Evolutionary conservation across 2,329 filamentous ascomycete species (phyloP).

Genomic region (Curvularia eragrostidis): DNA sequence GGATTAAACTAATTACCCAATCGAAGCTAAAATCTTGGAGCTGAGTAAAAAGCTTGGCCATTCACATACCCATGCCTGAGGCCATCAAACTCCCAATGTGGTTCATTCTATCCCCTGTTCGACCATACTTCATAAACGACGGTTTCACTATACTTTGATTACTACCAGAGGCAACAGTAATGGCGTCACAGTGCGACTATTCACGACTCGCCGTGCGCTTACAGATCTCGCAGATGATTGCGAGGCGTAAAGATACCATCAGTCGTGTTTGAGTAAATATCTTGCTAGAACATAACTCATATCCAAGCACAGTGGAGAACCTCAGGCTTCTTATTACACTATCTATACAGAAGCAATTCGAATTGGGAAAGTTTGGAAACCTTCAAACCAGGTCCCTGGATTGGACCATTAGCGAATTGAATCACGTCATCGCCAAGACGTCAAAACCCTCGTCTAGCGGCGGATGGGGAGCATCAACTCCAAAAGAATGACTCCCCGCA

Average conservation of each 20-base stretch:
- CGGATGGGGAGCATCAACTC: constrained; percentile 27
- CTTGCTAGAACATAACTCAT: background rate
- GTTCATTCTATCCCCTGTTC: too few relatives aligned
- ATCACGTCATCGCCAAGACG: constrained; percentile 44
- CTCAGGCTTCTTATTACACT: background rate
- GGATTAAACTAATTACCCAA: too few relatives aligned
- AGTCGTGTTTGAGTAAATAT: background rate
- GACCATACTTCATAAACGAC: too few relatives aligned
- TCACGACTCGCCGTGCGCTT: background rate
- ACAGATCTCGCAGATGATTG: background rate
- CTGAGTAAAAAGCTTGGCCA: too few relatives aligned
- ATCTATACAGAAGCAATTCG: background rate
- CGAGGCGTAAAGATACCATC: background rate
- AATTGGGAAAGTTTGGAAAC: background rate
- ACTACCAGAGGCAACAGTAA: background rate
- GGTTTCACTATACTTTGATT: too few relatives aligned
- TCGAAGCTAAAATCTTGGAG: too few relatives aligned
- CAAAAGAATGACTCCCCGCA: constrained; percentile 37
- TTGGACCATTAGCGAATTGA: constrained; percentile 6
- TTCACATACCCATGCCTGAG: too few relatives aligned
- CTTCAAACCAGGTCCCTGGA: too few relatives aligned
- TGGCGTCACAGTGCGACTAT: background rate
- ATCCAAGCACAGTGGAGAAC: background rate
- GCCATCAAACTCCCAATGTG: too few relatives aligned
- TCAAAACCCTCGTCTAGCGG: constrained; percentile 35